These are phyloP conservation scores for Tolypocladium inflatum DNA, from an alignment of 2,329 filamentous ascomycete species.

Conservation along the genomic window DNA sequence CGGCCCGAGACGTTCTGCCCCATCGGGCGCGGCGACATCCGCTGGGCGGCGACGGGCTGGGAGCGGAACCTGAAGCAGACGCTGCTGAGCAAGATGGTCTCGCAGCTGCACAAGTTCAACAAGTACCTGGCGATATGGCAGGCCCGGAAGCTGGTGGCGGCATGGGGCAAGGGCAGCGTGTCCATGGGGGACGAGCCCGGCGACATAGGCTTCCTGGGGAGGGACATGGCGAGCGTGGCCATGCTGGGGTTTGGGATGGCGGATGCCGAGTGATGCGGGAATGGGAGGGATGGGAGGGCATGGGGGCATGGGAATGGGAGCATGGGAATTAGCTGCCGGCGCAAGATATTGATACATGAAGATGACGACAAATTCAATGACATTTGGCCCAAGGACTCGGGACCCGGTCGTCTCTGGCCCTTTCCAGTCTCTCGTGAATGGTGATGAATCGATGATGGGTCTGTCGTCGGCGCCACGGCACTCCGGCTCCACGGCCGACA, in stretches of 20 bases:
- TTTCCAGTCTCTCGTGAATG: too few relatives aligned
- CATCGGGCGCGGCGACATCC: conserved; percentile 15
- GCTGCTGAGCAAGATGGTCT: conserved; percentile 13
- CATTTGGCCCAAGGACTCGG: background rate
- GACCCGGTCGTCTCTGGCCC: background rate
- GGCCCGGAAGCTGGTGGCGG: conserved; percentile 10
- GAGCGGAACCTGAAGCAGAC: conserved; percentile 6
- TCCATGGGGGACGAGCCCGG: conserved; percentile 10
- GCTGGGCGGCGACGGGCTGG: conserved; percentile 14
- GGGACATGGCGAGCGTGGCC: conserved; percentile 9
- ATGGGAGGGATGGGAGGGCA: background rate
- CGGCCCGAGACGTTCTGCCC: conserved; percentile 13
- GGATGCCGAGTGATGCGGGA: background rate
- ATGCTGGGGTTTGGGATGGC: conserved; percentile 10
- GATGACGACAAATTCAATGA: background rate
- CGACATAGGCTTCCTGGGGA: conserved; percentile 13
- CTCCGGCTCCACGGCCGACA: too few relatives aligned
- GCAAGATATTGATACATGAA: too few relatives aligned
- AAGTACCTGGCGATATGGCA: conserved; percentile 23
- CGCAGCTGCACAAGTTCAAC: conserved; percentile 18
- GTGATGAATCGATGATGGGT: background rate
- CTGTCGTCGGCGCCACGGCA: too few relatives aligned
- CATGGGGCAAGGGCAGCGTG: conserved; percentile 16
- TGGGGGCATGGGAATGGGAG: background rate
- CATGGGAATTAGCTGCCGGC: background rate